Conservation (phyloP, 2,329 filamentous ascomycete species). For the Stachybotrys chlorohalonatus region DNA sequence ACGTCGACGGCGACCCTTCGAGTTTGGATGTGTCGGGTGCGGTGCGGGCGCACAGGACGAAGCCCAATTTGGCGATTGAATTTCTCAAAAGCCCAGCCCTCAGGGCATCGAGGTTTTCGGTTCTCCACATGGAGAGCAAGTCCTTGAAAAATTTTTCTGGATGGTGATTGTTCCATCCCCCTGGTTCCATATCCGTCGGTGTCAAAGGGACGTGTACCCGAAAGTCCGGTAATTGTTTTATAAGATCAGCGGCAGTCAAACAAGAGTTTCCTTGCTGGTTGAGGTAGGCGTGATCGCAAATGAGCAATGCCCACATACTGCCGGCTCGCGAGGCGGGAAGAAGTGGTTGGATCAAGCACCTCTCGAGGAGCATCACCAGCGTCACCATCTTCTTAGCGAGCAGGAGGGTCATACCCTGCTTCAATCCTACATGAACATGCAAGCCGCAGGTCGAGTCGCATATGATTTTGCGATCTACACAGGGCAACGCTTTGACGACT, state of each 20-base stretch:
- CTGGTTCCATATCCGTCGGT: background rate
- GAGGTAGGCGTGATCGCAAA: background rate
- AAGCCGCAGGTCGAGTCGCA: slow-evolving; percentile 13
- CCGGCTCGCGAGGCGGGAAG: slow-evolving; percentile 1
- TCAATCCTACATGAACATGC: slow-evolving; percentile 14
- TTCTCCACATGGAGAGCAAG: background rate
- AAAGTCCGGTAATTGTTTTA: too few relatives aligned
- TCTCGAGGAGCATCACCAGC: slow-evolving; percentile 10
- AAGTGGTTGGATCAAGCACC: slow-evolving; percentile 5
- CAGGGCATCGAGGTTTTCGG: background rate
- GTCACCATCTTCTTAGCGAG: slow-evolving; percentile 14
- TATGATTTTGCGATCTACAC: slow-evolving; percentile 1
- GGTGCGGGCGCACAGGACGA: slow-evolving; percentile 3
- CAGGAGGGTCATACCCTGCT: slow-evolving; percentile 10
- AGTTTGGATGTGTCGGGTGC: background rate
- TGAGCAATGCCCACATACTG: background rate
- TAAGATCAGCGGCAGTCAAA: too few relatives aligned
- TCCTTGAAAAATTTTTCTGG: background rate
- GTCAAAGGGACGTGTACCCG: too few relatives aligned
- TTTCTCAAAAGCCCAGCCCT: background rate
- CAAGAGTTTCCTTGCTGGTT: background rate
- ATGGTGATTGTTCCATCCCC: background rate
- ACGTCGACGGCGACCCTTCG: slow-evolving; percentile 8
- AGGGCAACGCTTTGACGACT: slow-evolving; percentile 5
- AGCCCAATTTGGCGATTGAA: background rate